Evolutionary conservation across 768 basidiomycete genomes (phyloP), one percentile per base, ranked within the genome.

Genomic region (Suillus clintonianus): DNA sequence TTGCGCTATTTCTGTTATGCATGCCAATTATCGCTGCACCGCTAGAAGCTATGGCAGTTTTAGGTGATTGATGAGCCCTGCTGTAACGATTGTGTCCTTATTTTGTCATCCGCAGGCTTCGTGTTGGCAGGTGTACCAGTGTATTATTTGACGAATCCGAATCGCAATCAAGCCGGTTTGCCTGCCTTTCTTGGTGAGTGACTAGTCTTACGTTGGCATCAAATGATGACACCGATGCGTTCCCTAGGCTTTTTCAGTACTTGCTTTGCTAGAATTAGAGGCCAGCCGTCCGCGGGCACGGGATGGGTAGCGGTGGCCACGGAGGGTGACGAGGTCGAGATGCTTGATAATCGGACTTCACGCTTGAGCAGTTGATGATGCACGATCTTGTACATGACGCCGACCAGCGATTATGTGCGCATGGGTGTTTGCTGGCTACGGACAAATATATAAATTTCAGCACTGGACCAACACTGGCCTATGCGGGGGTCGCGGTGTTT

Each of bases 1-100:
- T 95, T 13, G 94, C 95, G 3, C 79, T 95, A 58, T 96, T 96
- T 78, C 81, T 99, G 59, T 80, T 99, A 11, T 91, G 89, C 70
- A 97, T 99, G 94, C 95, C 96, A 2, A 82, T 97, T 58, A 89
- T 96, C 62, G 97, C 97, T 4, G 95, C 96, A 24, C 97, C 97
- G 8, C 78, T 89, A 15, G 91, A 97, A 73, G 95, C 96, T 0
- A 74, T 92, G 7, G 89, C 95, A 9, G 96, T 95, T 7, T 81
- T 97, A 62, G 90, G 95, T 95, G 68, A 62, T 85, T 78, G 24
- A 2, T 15, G 13, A 30, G 9, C 27, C 47, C 34, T 41, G 19
- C 53, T 55, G 27, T 22, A 42, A 30, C 47, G 13, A 59, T 4
- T 3, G 15, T 48, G 50, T 22, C 43, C 59, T 64, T 37, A 65